These are phyloP conservation scores for Rhizopogon salebrosus DNA, from an alignment of 768 basidiomycete genomes.

Conservation along the genomic window DNA sequence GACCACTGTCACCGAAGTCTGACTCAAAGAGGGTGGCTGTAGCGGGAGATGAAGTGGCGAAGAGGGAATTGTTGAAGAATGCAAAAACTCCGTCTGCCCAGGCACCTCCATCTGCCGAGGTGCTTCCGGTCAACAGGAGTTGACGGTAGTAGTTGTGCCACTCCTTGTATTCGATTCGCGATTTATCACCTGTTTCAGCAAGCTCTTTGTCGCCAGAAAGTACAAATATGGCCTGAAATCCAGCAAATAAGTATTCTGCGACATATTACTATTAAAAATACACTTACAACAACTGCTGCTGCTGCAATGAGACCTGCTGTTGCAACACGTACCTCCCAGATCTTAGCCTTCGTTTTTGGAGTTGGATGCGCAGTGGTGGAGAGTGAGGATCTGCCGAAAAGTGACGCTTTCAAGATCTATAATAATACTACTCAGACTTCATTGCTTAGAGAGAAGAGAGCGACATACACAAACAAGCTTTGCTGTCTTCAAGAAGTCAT, in stretches of 20 bases:
- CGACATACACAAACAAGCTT: background rate
- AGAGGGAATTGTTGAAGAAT: slow-evolving; percentile 2
- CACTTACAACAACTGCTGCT: slow-evolving; percentile 2
- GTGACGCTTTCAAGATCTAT: background rate
- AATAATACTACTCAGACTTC: background rate
- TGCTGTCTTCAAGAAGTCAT: background rate
- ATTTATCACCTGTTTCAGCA: background rate
- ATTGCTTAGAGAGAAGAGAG: background rate
- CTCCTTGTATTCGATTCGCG: background rate
- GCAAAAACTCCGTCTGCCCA: background rate
- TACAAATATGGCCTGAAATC: slow-evolving; percentile 4
- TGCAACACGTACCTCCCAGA: background rate
- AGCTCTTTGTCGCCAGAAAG: background rate
- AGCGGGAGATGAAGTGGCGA: background rate
- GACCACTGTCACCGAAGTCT: background rate
- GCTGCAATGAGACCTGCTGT: slow-evolving; percentile 2
- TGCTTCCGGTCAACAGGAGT: background rate
- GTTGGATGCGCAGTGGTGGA: background rate
- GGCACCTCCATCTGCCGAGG: too few species aligned
- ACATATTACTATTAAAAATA: background rate
- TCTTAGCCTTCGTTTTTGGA: background rate
- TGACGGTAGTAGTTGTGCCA: slow-evolving; percentile 1
- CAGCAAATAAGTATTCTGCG: too few species aligned
- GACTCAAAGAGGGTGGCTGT: background rate
- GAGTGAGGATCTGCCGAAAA: background rate